A percentile compares a stretch with the other conserved stretches of the same genome.
These are phyloP conservation scores for Pontederia crassipes DNA, from an alignment of 176 grass and related monocot species.

Conservation along the genomic window DNA sequence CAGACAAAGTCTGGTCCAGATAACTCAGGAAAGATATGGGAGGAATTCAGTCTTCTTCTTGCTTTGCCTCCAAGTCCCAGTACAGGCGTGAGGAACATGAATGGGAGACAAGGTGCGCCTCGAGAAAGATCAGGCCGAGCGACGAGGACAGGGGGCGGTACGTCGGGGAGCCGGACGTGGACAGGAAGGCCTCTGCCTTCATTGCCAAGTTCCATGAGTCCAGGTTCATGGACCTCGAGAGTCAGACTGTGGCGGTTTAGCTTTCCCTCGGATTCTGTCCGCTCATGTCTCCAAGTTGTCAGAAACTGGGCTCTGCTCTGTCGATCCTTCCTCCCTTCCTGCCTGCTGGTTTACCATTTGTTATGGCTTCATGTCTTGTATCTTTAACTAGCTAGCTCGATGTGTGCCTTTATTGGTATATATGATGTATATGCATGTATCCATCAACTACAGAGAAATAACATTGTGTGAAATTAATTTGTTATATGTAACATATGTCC, in stretches of 20 bases:
- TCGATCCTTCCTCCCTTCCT: too few species aligned
- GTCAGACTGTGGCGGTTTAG: not conserved
- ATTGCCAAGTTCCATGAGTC: not conserved
- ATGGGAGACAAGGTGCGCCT: constrained; percentile 28
- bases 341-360: too few species aligned
- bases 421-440: too few species aligned
- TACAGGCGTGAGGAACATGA: constrained; percentile 23
- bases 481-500: too few species aligned
- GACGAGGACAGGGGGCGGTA: constrained; percentile 53
- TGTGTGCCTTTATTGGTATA: too few species aligned
- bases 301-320: too few species aligned
- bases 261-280: not conserved
- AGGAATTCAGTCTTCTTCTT: constrained; percentile 10
- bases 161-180: constrained; percentile 54
- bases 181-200: constrained; percentile 15
- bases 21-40: constrained; percentile 19
- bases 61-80: constrained; percentile 17
- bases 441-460: too few species aligned
- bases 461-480: too few species aligned
- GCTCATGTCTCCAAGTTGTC: too few species aligned
- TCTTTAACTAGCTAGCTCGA: too few species aligned
- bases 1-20: too few species aligned
- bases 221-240: not conserved
- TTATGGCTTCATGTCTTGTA: too few species aligned
- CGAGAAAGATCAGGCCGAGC: constrained; percentile 54